Evolutionary conservation across 2,329 filamentous ascomycete species (phyloP).

Genomic region (Emmonsiellopsis sp.): DNA sequence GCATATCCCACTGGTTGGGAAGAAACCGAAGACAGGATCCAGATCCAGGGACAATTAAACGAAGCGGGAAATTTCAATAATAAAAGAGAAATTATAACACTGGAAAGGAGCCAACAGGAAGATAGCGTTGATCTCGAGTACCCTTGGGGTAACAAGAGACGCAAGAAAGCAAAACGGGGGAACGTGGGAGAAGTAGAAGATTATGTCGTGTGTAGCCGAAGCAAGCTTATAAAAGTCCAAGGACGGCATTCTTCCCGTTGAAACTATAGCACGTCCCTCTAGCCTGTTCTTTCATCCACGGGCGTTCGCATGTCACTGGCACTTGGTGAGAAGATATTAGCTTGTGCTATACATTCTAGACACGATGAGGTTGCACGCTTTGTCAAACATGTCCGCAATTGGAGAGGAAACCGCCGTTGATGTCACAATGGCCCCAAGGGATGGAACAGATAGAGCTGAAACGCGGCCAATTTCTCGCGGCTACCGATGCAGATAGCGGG

Average conservation of each 20-base stretch:
- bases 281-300: conserved; percentile 5
- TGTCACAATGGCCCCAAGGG: conserved; percentile 11
- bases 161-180: background rate
- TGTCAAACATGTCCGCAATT: conserved; percentile 4
- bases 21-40: background rate
- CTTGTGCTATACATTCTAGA: conserved; percentile 6
- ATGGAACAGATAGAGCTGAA: background rate
- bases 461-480: background rate
- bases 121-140: background rate
- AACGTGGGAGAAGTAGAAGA: background rate
- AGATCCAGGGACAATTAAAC: background rate
- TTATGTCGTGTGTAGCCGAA: background rate
- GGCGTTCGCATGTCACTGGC: conserved; percentile 6
- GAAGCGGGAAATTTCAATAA: background rate
- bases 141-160: background rate
- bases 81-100: background rate
- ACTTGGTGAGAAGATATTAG: conserved; percentile 5
- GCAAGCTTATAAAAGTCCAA: background rate
- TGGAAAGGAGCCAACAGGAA: background rate
- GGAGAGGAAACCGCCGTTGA: background rate
- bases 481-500: background rate
- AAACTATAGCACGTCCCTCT: background rate
- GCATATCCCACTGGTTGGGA: background rate
- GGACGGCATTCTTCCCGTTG: background rate
- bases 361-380: conserved; percentile 9